Evolutionary conservation across 345 rosid genomes (phyloP), one percentile per base, ranked within the genome.

Genomic region (Citrus glauca): DNA sequence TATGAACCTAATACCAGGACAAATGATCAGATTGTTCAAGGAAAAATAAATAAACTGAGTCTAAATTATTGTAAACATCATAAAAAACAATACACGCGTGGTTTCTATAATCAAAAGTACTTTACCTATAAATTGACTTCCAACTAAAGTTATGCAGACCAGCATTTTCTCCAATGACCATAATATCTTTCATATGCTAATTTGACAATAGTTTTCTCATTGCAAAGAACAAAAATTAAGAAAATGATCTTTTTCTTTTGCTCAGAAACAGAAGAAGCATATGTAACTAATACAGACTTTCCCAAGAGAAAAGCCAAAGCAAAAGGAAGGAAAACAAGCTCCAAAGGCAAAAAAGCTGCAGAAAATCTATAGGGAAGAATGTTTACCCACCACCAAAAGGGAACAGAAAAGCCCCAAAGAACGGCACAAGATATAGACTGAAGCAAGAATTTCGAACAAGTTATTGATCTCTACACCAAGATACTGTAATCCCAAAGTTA

Each of bases 1-100:
- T 88, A 88, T 89, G 96, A 77, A 88, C 97, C 99, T 95, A 84
- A 75, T 24, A 85, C 75, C 78, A 83, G 84, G 33, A 75, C 56
- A 71, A 64, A 42, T 50, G 30, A 28, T 69, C 71, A 73, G 33
- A 45, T 33, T 19, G 1, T 33, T 67, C 53, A 75, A n/a, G 16
- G 63, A 40, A 73, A 63, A 4, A 8, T 19, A n/a, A 2, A 22
- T 45, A 11, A 17, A 73, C 22, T 56, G 28, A 28, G 13, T 24
- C 30, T 42, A 69, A 16, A 71, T 11, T 33, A n/a, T 1, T 38
- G 57, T 17, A 72, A 42, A 66, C 48, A 55, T 42, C 55, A 71
- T 2, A 48, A 64, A 11, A 65, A 69, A 72, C 48, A n/a, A 50
- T 17, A 60, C 27, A 17, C 0, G 28, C 20, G 14, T 20, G 60